Conservation (phyloP, 2,329 filamentous ascomycete genomes). For the Hymenoscyphus albidus region DNA sequence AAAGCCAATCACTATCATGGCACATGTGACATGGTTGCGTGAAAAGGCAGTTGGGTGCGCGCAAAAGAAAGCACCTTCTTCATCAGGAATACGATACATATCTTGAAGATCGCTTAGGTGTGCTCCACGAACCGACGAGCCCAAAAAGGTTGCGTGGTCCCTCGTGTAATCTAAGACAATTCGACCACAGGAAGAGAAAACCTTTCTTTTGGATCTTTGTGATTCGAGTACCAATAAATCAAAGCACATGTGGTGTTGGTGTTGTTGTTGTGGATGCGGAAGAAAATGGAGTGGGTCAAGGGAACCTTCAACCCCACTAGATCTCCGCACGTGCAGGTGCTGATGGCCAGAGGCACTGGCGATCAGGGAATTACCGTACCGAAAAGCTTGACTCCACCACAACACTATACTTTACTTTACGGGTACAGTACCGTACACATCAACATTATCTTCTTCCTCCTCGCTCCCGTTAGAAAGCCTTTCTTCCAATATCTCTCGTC, state of each 20-base stretch:
- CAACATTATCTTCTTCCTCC: no score
- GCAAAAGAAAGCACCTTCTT: conserved; percentile 1
- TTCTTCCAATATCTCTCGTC: no score
- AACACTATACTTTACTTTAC: no score
- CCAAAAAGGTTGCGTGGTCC: background rate
- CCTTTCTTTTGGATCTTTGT: background rate
- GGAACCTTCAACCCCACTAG: no score
- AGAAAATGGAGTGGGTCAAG: background rate
- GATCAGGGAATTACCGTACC: no score
- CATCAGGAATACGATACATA: conserved; percentile 5
- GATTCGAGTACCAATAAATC: background rate
- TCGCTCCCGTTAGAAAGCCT: no score
- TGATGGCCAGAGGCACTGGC: no score
- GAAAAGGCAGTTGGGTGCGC: conserved; percentile 4
- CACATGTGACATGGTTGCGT: conserved; percentile 10
- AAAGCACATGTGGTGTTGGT: background rate
- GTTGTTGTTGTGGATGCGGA: background rate
- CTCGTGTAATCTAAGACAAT: background rate
- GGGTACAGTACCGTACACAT: no score
- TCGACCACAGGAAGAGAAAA: no score
- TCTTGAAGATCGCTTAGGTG: background rate
- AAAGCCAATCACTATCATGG: background rate
- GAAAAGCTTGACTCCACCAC: no score
- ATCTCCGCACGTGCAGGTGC: no score
- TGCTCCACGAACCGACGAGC: background rate